Base-by-base conservation (phyloP, 2,329 filamentous ascomycete genomes). In the Verticillium isaacii region DNA sequence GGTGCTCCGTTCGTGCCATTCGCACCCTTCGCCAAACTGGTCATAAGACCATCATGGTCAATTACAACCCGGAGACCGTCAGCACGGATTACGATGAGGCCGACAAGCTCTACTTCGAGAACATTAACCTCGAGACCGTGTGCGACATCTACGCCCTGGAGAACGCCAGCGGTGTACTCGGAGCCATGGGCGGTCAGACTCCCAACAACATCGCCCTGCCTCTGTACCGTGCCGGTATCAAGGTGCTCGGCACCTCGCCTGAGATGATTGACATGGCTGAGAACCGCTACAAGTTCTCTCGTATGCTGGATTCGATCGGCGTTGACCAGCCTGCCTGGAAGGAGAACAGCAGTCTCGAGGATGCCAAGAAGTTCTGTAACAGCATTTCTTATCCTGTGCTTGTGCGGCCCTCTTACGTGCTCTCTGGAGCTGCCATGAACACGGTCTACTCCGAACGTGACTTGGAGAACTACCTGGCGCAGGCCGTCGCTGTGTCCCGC, bases 221-320 rank as follows among this genome's bases (percentile, higher is more conserved):
- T 3, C 85, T 99, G 23, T 89, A 93, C 75, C 90, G 94, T 66
- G 85, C 93, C 58, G 95, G 96, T 65, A 91, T 97, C 72, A 96
- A 94, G 79, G 89, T 98, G 39, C 83, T 98, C 4, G 95, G 95
- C 68, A 99, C 95, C 1, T 97, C 94, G 0, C 95, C 95, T 11
- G 95, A 99, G 76, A 98, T 98, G 94, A 98, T 99, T 72, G 95
- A 99, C 75, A 92, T 86, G 39, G 95, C 95, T 1, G 95, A 99
- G 81, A 98, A 99, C 76, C 85, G 95, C 62, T 98, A 96, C 85
- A 98, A 98, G 82, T 98, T 98, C 82, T 97, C 93, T 54, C 92
- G 95, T 72, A 97, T 98, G 92, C 84, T 98, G 67, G 95, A 99
- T 77, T 86, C 91, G 68, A 97, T 98, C 68, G 89, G 85, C 32